Evolutionary conservation across 495 filamentous ascomycete species (phyloP).

Genomic region (Daldinia vernicosa): DNA sequence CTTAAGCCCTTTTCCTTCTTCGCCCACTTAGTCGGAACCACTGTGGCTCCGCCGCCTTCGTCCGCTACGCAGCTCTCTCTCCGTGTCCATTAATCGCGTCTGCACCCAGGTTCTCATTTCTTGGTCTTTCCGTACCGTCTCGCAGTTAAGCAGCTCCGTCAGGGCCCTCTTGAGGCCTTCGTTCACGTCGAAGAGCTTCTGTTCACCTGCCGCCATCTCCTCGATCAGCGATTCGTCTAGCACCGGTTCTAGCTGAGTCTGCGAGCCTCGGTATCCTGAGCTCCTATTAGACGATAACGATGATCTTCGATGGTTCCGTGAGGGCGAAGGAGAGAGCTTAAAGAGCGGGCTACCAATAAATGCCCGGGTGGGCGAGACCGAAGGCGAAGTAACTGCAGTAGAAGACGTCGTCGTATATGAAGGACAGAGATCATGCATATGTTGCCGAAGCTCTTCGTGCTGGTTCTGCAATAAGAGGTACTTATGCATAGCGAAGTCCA

Average conservation of each 20-base stretch:
- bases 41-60: conserved; percentile 54
- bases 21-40: conserved; percentile 21
- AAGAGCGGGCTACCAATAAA: conserved; percentile 35
- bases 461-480: conserved; percentile 65
- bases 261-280: conserved; percentile 29
- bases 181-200: conserved; percentile 67
- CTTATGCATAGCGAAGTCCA: conserved; percentile 62
- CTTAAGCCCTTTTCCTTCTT: not conserved
- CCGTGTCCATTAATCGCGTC: conserved; percentile 68
- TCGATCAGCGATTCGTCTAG: conserved; percentile 48
- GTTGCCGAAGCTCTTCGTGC: conserved; percentile 61
- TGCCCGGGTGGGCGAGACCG: conserved; percentile 49
- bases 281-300: conserved; percentile 42
- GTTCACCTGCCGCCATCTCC: conserved; percentile 61
- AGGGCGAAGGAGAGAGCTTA: conserved; percentile 32
- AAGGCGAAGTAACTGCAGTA: conserved; percentile 48
- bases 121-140: conserved; percentile 62
- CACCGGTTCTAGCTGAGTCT: conserved; percentile 47
- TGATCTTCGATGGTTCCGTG: conserved; percentile 42
- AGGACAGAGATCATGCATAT: conserved; percentile 58
- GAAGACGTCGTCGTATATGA: conserved; percentile 45
- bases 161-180: conserved; percentile 70
- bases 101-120: conserved; percentile 70
- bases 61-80: conserved; percentile 64
- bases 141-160: conserved; percentile 72